Evolutionary conservation across 352 stramenopile species (phyloP).

Genomic region (Phytophthora idaei): DNA sequence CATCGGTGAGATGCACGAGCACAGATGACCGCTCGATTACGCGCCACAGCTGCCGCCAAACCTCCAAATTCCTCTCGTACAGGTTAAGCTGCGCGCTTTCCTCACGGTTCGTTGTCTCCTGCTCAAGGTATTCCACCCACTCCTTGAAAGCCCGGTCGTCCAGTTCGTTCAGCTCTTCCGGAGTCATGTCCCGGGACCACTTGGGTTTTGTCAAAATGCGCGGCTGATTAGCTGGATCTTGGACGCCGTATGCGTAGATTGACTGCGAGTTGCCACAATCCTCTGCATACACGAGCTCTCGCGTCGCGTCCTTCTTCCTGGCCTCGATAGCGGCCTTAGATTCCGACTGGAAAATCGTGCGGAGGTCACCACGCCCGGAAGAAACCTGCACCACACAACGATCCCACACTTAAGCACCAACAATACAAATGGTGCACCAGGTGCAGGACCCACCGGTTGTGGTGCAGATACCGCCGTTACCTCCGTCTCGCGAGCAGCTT

Average conservation of each 20-base stretch:
- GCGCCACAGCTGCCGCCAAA: conserved; percentile 85
- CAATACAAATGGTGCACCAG: neutral
- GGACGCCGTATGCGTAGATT: conserved; percentile 73
- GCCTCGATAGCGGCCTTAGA: conserved; percentile 57
- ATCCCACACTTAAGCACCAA: neutral
- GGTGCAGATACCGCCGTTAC: neutral
- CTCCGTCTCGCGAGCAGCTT: conserved; percentile 10
- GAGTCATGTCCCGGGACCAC: conserved; percentile 70
- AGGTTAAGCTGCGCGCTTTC: conserved; percentile 52
- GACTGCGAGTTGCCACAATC: conserved; percentile 73
- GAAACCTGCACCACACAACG: conserved; percentile 9
- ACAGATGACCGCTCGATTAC: conserved; percentile 80
- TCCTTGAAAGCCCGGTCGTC: conserved; percentile 62
- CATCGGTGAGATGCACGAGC: conserved; percentile 78
- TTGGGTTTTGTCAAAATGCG: conserved; percentile 66
- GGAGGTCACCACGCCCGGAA: conserved; percentile 57
- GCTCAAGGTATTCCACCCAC: conserved; percentile 57
- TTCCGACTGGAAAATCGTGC: conserved; percentile 75
- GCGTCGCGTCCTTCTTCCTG: conserved; percentile 75
- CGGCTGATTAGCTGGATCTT: conserved; percentile 62
- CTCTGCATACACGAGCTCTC: conserved; percentile 55
- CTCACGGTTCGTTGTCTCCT: conserved; percentile 20
- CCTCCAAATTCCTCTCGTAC: conserved; percentile 83
- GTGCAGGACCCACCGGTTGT: conserved; percentile 21
- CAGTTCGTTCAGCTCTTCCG: conserved; percentile 58